Percentiles rank a stretch among this genome's conserved stretches.
Conservation (phyloP, 1,284 basidiomycete genomes). For the Earliella scabrosa region DNA sequence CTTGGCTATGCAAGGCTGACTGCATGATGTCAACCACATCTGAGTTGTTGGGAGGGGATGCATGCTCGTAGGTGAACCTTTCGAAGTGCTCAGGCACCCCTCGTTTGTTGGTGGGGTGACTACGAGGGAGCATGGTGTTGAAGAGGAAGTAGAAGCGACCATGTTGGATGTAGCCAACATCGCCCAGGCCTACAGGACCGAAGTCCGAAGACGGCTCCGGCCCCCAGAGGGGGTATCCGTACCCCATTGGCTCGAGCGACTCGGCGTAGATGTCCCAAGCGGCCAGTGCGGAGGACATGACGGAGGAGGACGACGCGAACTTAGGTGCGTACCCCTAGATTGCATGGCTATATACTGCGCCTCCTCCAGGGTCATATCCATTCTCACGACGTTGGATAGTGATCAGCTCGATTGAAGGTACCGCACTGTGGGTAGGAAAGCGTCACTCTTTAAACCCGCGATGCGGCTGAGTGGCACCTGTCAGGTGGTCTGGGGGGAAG, state of each 20-base stretch:
- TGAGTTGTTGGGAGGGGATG: not conserved
- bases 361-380: too few relatives aligned
- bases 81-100: not conserved
- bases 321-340: too few relatives aligned
- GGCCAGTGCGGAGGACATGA: not conserved
- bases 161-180: slow-evolving; percentile 31
- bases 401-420: too few relatives aligned
- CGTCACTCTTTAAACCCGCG: too few relatives aligned
- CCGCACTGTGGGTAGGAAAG: too few relatives aligned
- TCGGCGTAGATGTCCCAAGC: slow-evolving; percentile 13
- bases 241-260: slow-evolving; percentile 6
- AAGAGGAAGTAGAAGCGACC: slow-evolving; percentile 33
- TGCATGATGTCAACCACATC: not conserved
- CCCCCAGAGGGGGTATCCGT: slow-evolving; percentile 23
- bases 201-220: slow-evolving; percentile 11
- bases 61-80: not conserved
- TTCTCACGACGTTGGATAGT: too few relatives aligned
- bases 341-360: too few relatives aligned
- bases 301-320: too few relatives aligned
- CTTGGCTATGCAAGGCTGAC: too few relatives aligned
- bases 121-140: slow-evolving; percentile 18
- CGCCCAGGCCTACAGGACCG: slow-evolving; percentile 27
- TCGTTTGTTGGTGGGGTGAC: not conserved
- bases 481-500: too few relatives aligned
- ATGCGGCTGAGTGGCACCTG: too few relatives aligned